Conservation (phyloP, 805 yeast genomes). For the Candida alai region DNA sequence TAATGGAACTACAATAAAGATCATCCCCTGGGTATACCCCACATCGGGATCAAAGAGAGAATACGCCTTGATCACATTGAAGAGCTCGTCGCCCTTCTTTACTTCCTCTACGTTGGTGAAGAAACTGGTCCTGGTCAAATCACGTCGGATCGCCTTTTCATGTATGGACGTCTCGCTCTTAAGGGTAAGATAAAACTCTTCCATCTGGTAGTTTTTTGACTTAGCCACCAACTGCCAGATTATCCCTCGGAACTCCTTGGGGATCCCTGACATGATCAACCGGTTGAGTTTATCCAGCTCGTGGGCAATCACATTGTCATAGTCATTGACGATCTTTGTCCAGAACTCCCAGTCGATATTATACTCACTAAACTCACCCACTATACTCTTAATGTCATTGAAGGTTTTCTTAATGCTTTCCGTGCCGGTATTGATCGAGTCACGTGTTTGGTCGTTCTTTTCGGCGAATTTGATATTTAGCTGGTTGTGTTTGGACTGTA, state of each 20-base stretch:
- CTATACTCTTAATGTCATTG: constrained; percentile 47
- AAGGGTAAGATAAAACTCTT: constrained; percentile 52
- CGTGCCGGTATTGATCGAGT: constrained; percentile 35
- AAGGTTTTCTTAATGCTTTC: constrained; percentile 38
- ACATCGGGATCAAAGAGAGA: constrained; percentile 85
- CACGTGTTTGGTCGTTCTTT: constrained; percentile 50
- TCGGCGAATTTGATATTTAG: constrained; percentile 48
- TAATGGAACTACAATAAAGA: constrained; percentile 83
- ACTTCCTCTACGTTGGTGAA: constrained; percentile 53
- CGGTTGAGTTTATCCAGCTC: constrained; percentile 57
- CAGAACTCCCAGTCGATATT: constrained; percentile 81
- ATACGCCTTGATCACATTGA: constrained; percentile 76
- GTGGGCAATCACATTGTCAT: constrained; percentile 58
- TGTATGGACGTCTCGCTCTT: constrained; percentile 53
- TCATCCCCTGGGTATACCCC: constrained; percentile 98
- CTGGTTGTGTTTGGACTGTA: constrained; percentile 56
- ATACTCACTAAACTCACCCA: constrained; percentile 35
- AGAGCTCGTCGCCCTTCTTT: constrained; percentile 61
- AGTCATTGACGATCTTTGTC: constrained; percentile 77
- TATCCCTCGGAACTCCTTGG: constrained; percentile 79
- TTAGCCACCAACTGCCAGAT: constrained; percentile 88
- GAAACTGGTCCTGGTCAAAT: constrained; percentile 80
- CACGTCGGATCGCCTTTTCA: constrained; percentile 76
- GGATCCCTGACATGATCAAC: constrained; percentile 74
- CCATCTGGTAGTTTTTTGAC: constrained; percentile 64